Conservation (phyloP, 1,139 yeast species). For the Zhuliangozyma blackwelliae region DNA sequence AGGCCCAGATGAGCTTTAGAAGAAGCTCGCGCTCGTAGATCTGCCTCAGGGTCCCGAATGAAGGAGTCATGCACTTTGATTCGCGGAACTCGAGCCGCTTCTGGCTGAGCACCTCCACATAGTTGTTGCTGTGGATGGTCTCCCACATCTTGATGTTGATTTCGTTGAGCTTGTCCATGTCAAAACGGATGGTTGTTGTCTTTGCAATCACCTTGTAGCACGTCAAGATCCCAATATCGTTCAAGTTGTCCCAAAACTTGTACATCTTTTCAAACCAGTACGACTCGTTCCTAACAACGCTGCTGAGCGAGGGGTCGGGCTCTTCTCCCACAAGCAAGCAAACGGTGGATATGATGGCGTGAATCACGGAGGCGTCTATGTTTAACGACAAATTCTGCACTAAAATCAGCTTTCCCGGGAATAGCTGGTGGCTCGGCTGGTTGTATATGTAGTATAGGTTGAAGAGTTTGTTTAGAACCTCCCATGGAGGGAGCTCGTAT, state of each 20-base stretch:
- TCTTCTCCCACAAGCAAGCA: constrained; percentile 15
- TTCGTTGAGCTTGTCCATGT: constrained; percentile 11
- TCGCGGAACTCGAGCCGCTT: constrained; percentile 8
- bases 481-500: constrained; percentile 42
- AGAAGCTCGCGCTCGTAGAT: constrained; percentile 31
- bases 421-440: constrained; percentile 42
- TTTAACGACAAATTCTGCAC: constrained; percentile 28
- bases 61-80: constrained; percentile 3
- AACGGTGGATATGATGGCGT: constrained; percentile 43
- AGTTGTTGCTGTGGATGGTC: constrained; percentile 22
- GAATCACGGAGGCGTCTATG: constrained; percentile 38
- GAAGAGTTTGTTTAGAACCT: constrained; percentile 30
- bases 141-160: constrained; percentile 17
- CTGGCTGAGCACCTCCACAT: constrained; percentile 15
- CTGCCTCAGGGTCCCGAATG: constrained; percentile 27
- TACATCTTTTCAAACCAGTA: constrained; percentile 38
- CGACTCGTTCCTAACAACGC: constrained; percentile 22
- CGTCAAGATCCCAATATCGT: constrained; percentile 21
- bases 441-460: constrained; percentile 46
- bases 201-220: constrained; percentile 18
- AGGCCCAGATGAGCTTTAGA: constrained; percentile 40
- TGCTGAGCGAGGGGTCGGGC: too few species aligned
- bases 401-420: constrained; percentile 39
- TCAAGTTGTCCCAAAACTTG: constrained; percentile 33
- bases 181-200: constrained; percentile 11